phyloP scores from a whole-genome alignment of 208 protist species.

The Leishmania tarentolae region DNA sequence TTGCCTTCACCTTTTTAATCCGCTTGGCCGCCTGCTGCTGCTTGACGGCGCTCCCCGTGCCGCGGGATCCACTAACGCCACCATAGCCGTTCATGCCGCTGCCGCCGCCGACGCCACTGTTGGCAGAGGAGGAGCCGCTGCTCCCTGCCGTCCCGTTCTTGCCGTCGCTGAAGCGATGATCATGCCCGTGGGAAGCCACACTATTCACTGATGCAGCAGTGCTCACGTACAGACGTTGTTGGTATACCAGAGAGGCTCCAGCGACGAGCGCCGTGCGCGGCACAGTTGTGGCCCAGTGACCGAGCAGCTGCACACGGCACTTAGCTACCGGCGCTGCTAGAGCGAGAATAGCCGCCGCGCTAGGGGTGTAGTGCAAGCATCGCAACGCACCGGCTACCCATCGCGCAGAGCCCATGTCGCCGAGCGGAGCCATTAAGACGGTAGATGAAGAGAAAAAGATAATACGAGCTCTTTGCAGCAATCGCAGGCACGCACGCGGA shows the following conservation, averaged over 20 bases:
- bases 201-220: slow-evolving; percentile 1
- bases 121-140: not conserved
- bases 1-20: slow-evolving; percentile 15
- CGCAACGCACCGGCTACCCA: slow-evolving; percentile 1
- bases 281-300: not conserved
- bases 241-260: not conserved
- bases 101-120: not conserved
- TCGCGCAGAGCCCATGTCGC: not conserved
- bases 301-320: not conserved
- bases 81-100: not conserved
- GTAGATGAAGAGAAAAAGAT: not conserved
- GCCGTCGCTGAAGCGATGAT: slow-evolving; percentile 9
- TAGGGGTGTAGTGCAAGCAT: not conserved
- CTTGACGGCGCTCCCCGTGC: not conserved
- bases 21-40: slow-evolving; percentile 16
- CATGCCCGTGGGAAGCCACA: not conserved
- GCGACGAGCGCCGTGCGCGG: not conserved
- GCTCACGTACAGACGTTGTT: slow-evolving; percentile 13
- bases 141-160: slow-evolving; percentile 7
- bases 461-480: no score
- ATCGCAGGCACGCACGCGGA: not conserved
- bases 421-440: not conserved
- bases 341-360: not conserved
- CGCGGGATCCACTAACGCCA: not conserved
- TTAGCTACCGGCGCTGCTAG: not conserved